Percentiles rank a stretch among this genome's conserved stretches.
Evolutionary conservation across 192 early-diverging fungal genomes (phyloP).

Genomic region (Funneliformis geosporum): DNA sequence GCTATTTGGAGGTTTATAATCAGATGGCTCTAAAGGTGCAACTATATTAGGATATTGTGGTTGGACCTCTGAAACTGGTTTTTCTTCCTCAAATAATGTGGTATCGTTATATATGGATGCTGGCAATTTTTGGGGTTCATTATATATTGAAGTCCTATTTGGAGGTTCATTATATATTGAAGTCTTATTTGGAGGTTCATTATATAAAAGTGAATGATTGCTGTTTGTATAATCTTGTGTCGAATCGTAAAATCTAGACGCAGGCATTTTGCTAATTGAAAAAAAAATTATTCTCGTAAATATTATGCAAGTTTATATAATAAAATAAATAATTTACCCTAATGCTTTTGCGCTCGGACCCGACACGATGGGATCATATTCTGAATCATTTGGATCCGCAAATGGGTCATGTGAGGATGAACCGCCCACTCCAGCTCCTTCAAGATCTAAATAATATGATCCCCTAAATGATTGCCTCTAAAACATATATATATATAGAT

Average conservation of each 20-base stretch:
- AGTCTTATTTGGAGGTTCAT: background rate
- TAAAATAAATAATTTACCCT: background rate
- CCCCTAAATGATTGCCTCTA: background rate
- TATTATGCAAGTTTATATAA: background rate
- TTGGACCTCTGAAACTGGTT: background rate
- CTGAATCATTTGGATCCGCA: constrained; percentile 30
- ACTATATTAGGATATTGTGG: background rate
- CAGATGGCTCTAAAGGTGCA: background rate
- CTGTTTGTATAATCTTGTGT: background rate
- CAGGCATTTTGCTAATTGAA: constrained; percentile 1
- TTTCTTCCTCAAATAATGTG: background rate
- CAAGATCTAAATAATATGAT: background rate
- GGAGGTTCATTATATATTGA: background rate
- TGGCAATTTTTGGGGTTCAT: background rate
- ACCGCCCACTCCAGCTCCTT: constrained; percentile 15
- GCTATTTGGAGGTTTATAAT: background rate
- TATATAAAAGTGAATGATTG: background rate
- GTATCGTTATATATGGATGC: background rate
- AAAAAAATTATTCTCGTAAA: background rate
- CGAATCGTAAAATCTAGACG: background rate
- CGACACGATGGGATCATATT: constrained; percentile 1
- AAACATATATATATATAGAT: background rate
- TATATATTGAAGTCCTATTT: background rate
- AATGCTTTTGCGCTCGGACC: constrained; percentile 21
- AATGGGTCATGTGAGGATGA: constrained; percentile 31